A percentile compares a stretch with the other conserved stretches of the same genome.
Conservation (phyloP, 1,139 yeast genomes). For the Sugiyamaella xylanicola region DNA sequence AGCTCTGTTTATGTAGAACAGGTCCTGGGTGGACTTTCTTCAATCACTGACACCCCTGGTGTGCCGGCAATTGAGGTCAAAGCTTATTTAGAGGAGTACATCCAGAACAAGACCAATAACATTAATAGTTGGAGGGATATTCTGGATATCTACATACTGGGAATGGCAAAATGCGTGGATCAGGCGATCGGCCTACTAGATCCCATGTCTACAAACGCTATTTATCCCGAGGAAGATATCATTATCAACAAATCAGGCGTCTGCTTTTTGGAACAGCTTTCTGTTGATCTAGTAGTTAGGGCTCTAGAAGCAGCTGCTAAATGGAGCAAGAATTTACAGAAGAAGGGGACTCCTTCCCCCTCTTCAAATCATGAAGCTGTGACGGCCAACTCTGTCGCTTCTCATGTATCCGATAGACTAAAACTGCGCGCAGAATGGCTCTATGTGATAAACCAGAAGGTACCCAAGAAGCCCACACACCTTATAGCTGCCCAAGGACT, state of each 20-base stretch:
- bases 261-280: slow-evolving; percentile 31
- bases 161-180: slow-evolving; percentile 34
- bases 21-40: slow-evolving; percentile 30
- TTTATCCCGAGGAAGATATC: slow-evolving; percentile 41
- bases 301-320: slow-evolving; percentile 31
- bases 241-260: slow-evolving; percentile 30
- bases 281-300: slow-evolving; percentile 29
- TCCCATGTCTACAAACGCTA: slow-evolving; percentile 26
- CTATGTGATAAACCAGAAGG: slow-evolving; percentile 28
- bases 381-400: slow-evolving; percentile 15
- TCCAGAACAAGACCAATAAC: slow-evolving; percentile 16
- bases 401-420: slow-evolving; percentile 22
- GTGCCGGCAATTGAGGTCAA: slow-evolving; percentile 18
- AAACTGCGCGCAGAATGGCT: slow-evolving; percentile 30
- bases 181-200: slow-evolving; percentile 29
- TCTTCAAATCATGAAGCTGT: too few relatives aligned
- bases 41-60: slow-evolving; percentile 12
- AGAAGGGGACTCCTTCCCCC: slow-evolving; percentile 9
- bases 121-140: slow-evolving; percentile 33
- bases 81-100: slow-evolving; percentile 20
- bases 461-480: slow-evolving; percentile 31
- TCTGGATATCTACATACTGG: slow-evolving; percentile 32
- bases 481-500: slow-evolving; percentile 25
- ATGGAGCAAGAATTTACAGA: slow-evolving; percentile 25
- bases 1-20: slow-evolving; percentile 43